These are phyloP conservation scores for Lagerstroemia speciosa DNA, from an alignment of 345 rosid genomes.

Conservation along the genomic window DNA sequence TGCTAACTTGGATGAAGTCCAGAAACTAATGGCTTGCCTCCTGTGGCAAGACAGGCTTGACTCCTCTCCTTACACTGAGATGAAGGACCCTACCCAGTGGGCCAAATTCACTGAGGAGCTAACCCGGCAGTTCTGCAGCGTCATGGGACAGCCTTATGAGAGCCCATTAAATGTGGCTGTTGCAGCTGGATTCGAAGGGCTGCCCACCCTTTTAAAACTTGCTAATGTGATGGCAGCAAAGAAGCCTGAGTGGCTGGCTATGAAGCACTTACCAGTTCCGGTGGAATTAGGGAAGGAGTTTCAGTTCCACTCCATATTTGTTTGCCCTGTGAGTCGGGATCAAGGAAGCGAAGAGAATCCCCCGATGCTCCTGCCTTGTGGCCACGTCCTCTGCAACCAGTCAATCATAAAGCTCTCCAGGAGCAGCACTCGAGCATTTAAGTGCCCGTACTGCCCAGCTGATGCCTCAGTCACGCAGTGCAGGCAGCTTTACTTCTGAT, in stretches of 20 bases:
- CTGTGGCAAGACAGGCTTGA: conserved; percentile 43
- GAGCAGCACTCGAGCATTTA: conserved; percentile 32
- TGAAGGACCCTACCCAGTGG: conserved; percentile 37
- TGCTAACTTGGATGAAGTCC: conserved; percentile 29
- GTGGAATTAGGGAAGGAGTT: conserved; percentile 46
- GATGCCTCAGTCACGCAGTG: conserved; percentile 33
- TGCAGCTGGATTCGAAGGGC: conserved; percentile 51
- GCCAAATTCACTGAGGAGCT: conserved; percentile 36
- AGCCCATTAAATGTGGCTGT: conserved; percentile 39
- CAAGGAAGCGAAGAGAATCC: conserved; percentile 55
- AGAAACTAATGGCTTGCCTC: conserved; percentile 38
- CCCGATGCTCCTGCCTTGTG: conserved; percentile 59
- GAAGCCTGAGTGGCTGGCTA: conserved; percentile 51
- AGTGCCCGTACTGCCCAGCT: conserved; percentile 51
- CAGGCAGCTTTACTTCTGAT: conserved; percentile 44
- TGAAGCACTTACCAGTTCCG: conserved; percentile 50
- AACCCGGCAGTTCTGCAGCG: conserved; percentile 36
- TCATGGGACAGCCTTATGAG: conserved; percentile 36
- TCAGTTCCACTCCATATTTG: conserved; percentile 61
- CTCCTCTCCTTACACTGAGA: conserved; percentile 38
- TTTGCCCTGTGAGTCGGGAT: conserved; percentile 61
- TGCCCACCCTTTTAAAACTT: conserved; percentile 56
- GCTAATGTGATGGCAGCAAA: conserved; percentile 57
- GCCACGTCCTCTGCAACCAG: conserved; percentile 59
- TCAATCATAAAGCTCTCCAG: conserved; percentile 50